A percentile compares a stretch with the other conserved stretches of the same genome.
Conservation (phyloP, 768 basidiomycete species). For the Hirschioporus abietinus region DNA sequence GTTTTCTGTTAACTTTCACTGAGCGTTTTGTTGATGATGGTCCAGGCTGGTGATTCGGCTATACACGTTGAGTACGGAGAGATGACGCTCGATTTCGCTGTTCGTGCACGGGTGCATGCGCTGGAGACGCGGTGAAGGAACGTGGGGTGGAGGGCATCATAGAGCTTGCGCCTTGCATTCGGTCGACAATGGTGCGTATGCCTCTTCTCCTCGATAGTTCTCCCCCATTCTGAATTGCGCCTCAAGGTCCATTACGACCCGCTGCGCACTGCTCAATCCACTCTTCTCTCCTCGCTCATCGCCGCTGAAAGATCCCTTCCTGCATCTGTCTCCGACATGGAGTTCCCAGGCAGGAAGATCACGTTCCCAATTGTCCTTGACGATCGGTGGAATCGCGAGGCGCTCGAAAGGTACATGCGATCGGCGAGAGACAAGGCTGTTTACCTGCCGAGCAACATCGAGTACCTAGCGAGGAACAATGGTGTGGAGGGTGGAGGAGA, state of each 20-base stretch:
- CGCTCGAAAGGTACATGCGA: constrained; percentile 52
- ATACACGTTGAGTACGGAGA: constrained; percentile 60
- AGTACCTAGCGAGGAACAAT: constrained; percentile 61
- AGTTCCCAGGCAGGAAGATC: constrained; percentile 47
- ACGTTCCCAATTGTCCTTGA: constrained; percentile 60
- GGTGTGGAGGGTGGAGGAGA: constrained; percentile 39
- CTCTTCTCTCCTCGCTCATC: constrained; percentile 38
- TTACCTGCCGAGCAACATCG: constrained; percentile 64
- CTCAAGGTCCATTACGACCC: constrained; percentile 48
- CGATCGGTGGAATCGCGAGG: constrained; percentile 52
- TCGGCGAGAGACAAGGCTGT: constrained; percentile 51
- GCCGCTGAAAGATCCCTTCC: constrained; percentile 35
- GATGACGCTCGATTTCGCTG: constrained; percentile 45
- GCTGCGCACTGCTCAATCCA: constrained; percentile 32
- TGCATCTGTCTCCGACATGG: constrained; percentile 30
- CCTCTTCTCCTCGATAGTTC: not conserved
- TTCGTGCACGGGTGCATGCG: constrained; percentile 55
- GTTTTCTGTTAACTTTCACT: not conserved
- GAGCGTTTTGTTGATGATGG: not conserved
- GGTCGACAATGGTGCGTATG: constrained; percentile 48
- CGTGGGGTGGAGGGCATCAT: constrained; percentile 31
- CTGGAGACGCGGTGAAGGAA: constrained; percentile 37
- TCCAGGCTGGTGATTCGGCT: constrained; percentile 56
- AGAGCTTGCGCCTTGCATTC: constrained; percentile 46
- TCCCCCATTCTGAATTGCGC: not conserved